These are phyloP conservation scores for Candida pini DNA, from an alignment of 805 yeast genomes.

Conservation along the genomic window DNA sequence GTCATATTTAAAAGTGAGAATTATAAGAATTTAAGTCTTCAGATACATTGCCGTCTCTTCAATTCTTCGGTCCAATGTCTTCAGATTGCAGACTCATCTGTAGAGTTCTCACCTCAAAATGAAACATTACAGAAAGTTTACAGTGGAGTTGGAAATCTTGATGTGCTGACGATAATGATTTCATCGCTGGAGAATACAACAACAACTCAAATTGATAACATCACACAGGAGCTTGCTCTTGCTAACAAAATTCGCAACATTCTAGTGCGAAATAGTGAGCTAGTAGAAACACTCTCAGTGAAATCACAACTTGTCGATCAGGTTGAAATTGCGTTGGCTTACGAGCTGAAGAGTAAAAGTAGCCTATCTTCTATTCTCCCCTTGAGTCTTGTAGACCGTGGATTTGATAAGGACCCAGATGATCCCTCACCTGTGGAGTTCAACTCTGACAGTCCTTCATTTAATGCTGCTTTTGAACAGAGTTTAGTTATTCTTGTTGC, in stretches of 20 bases:
- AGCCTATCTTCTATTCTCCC: too few relatives aligned
- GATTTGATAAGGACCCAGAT: too few relatives aligned
- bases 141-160: too few relatives aligned
- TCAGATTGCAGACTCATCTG: too few relatives aligned
- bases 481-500: constrained; percentile 15
- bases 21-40: constrained; percentile 13
- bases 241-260: constrained; percentile 18
- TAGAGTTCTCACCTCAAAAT: too few relatives aligned
- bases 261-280: constrained; percentile 7
- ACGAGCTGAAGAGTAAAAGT: too few relatives aligned
- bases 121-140: too few relatives aligned
- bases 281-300: constrained; percentile 8
- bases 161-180: too few relatives aligned
- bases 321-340: constrained; percentile 6
- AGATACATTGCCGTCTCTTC: constrained; percentile 8
- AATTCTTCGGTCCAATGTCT: constrained; percentile 12
- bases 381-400: too few relatives aligned
- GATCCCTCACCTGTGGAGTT: constrained; percentile 13
- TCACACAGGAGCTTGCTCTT: constrained; percentile 15
- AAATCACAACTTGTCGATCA: constrained; percentile 6
- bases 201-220: constrained; percentile 8
- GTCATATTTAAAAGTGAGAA: constrained; percentile 10
- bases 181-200: constrained; percentile 20
- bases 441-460: constrained; percentile 14
- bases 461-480: constrained; percentile 15